Base-by-base conservation (phyloP, 2,329 filamentous ascomycete species). In the Fusarium lateritium region DNA sequence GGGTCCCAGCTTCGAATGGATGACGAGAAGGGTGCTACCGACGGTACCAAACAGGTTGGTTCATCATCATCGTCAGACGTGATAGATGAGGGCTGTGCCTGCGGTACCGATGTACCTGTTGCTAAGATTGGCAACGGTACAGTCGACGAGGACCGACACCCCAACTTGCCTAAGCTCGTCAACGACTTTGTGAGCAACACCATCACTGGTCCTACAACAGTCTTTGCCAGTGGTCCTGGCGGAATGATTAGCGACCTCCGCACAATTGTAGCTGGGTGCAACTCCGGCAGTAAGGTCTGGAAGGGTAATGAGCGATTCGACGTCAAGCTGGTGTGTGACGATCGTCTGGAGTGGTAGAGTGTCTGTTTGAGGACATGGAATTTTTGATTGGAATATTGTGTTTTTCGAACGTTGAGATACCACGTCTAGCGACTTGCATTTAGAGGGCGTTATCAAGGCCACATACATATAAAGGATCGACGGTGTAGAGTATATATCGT, bases 171-270 rank as follows among this genome's bases (percentile, higher is more conserved):
- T 2, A 75, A 77, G 17, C 76, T 88, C 10, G 79, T 91, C 3
- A 73, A 72, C 8, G 77, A 78, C 5, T 89, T 90, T 67, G 80
- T 88, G 6, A 79, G 79, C 1, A 72, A 76, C 3, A 86, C 85
- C 0, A 76, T 82, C 1, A 72, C 76, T 1, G 88, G 87, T 0
- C 77, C 84, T 14, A 88, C 86, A 0, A 80, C 82, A 0, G 86
- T 91, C 0, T 84, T 88, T 73, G 88, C 85, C 0, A 91, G 88
- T 69, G 89, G 89, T 0, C 89, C 89, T 2, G 82, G 83, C 1
- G 80, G 83, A 2, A 89, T 91, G 85, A 84, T 89, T 7, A 82
- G 80, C n/a, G 87, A 89, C 55, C 71, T 91, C 59, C 80, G 89
- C 26, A 76, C 65, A 6, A 83, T 83, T 3, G 86, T 91, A 6